phyloP scores from a whole-genome alignment of 257 asterid species.

The Verbascum thapsus region DNA sequence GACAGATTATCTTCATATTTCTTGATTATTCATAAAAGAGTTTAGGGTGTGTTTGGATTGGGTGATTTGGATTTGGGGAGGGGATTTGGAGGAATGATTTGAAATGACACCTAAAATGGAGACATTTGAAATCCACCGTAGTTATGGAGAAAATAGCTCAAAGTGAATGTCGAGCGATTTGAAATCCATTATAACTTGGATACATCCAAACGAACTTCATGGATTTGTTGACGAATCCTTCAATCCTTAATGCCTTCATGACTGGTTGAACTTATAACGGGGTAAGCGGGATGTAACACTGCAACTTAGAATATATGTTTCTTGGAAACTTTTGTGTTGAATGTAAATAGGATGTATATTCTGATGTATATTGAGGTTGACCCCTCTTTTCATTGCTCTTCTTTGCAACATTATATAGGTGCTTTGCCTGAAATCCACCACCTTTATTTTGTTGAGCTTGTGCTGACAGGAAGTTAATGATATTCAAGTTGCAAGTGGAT shows the following conservation, averaged over 20 bases:
- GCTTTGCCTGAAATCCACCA: conserved; percentile 16
- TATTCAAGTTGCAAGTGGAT: conserved; percentile 72
- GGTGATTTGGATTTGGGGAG: too few relatives aligned
- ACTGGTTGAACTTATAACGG: not conserved
- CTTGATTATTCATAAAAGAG: not conserved
- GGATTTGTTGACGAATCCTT: too few relatives aligned
- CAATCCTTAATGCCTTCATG: too few relatives aligned
- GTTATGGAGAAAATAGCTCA: too few relatives aligned
- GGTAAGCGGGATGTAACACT: conserved; percentile 16
- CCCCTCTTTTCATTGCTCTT: conserved; percentile 17
- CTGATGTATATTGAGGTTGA: conserved; percentile 7
- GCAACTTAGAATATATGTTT: conserved; percentile 17
- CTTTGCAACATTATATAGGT: conserved; percentile 4
- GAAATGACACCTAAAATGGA: too few relatives aligned
- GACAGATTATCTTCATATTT: conserved; percentile 4
- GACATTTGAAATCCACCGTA: too few relatives aligned
- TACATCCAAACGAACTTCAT: too few relatives aligned
- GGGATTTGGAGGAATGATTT: too few relatives aligned
- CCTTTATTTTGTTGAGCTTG: conserved; percentile 26
- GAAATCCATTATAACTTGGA: too few relatives aligned
- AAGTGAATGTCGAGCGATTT: too few relatives aligned
- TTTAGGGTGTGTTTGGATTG: too few relatives aligned
- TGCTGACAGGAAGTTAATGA: conserved; percentile 52
- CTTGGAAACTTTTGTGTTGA: not conserved
- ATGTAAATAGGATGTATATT: conserved; percentile 16